Conservation (phyloP, 768 basidiomycete species). For the Hirschioporus abietinus region DNA sequence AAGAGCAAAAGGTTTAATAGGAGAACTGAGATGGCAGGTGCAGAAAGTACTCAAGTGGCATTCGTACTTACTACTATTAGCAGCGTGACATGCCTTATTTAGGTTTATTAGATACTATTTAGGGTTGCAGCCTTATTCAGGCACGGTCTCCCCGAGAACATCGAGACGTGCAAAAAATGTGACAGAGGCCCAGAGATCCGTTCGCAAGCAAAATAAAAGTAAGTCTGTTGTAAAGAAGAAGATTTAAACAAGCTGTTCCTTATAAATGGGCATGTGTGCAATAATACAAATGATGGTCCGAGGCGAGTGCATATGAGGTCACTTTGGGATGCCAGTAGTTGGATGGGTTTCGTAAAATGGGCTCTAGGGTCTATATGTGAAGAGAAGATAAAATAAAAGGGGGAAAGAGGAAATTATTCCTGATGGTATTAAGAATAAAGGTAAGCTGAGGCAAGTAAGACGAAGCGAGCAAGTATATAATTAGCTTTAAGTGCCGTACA, state of each 20-base stretch:
- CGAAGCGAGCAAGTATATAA: not conserved
- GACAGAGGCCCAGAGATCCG: too few relatives aligned
- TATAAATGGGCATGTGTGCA: not conserved
- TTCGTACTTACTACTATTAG: too few relatives aligned
- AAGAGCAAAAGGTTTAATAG: not conserved
- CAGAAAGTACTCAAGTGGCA: too few relatives aligned
- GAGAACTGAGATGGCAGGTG: not conserved
- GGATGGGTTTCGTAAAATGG: not conserved
- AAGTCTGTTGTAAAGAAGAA: not conserved
- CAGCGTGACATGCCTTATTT: not conserved
- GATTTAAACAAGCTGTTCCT: not conserved
- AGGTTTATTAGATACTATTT: not conserved
- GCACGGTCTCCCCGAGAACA: too few relatives aligned
- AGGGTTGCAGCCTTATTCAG: not conserved
- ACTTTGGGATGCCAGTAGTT: not conserved
- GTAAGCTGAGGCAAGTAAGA: not conserved
- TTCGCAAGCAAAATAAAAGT: too few relatives aligned
- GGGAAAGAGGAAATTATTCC: not conserved
- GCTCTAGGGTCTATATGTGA: not conserved
- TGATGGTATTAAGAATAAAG: not conserved
- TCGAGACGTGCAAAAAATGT: too few relatives aligned
- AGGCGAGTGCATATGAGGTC: not conserved
- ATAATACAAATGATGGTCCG: not conserved
- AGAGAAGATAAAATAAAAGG: not conserved
- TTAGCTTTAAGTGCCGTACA: not conserved